These are phyloP conservation scores for Spathaspora gorwiae DNA, from an alignment of 805 yeast genomes.

Conservation along the genomic window DNA sequence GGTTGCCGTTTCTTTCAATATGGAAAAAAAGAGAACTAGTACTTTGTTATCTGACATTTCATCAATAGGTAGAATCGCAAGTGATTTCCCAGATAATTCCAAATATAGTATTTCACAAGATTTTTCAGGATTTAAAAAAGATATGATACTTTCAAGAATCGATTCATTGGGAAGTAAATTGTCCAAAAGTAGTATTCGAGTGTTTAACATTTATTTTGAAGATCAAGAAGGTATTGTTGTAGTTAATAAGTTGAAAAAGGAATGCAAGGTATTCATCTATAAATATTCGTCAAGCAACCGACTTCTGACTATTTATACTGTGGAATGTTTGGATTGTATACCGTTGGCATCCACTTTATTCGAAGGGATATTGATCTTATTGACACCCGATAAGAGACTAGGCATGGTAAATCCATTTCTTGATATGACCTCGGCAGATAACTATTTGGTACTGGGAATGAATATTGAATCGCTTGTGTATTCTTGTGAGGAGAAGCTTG, in stretches of 20 bases:
- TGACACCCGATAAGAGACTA: conserved; percentile 32
- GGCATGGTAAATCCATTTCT: conserved; percentile 54
- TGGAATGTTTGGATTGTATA: conserved; percentile 32
- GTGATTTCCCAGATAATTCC: conserved; percentile 27
- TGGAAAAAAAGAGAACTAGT: conserved; percentile 43
- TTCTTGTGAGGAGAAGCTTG: conserved; percentile 25
- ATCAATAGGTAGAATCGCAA: conserved; percentile 42
- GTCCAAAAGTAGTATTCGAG: conserved; percentile 30
- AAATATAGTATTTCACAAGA: conserved; percentile 20
- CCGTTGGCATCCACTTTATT: conserved; percentile 29
- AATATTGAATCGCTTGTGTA: conserved; percentile 20
- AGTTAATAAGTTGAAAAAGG: conserved; percentile 37
- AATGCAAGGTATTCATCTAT: conserved; percentile 50
- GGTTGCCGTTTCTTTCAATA: conserved; percentile 20
- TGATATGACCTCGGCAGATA: conserved; percentile 35
- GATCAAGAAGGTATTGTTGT: conserved; percentile 62
- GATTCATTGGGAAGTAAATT: conserved; percentile 31
- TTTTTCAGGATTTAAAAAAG: conserved; percentile 48
- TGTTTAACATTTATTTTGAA: conserved; percentile 29
- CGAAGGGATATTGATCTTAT: conserved; percentile 43
- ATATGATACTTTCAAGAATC: conserved; percentile 63
- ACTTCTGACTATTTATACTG: conserved; percentile 28
- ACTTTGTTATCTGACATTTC: conserved; percentile 39
- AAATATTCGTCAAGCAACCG: conserved; percentile 25
- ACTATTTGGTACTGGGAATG: conserved; percentile 9